A percentile compares a stretch with the other conserved stretches of the same genome.
These are phyloP conservation scores for Coelastrella sp. DNA, from an alignment of 139 green algal species.

Conservation along the genomic window DNA sequence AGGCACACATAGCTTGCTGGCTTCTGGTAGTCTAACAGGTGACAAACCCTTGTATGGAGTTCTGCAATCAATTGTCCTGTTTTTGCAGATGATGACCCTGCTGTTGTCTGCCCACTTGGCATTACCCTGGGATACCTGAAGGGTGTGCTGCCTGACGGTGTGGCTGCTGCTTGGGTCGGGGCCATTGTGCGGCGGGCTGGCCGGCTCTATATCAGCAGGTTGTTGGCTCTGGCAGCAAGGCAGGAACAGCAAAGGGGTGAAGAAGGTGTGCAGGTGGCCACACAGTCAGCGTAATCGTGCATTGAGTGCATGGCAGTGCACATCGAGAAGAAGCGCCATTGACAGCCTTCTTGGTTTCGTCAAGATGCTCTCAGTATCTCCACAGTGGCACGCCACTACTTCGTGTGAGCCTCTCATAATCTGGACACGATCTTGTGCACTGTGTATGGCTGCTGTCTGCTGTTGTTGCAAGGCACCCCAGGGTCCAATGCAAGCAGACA, in stretches of 20 bases:
- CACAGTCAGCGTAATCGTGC: background rate
- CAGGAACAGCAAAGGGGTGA: slow-evolving; percentile 22
- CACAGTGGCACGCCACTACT: no score
- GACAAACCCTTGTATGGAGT: no score
- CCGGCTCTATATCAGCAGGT: slow-evolving; percentile 47
- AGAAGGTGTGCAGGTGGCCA: background rate
- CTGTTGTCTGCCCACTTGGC: slow-evolving; percentile 21
- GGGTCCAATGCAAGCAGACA: background rate
- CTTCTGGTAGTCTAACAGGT: background rate
- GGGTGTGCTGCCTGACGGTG: slow-evolving; percentile 44
- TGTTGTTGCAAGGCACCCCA: no score
- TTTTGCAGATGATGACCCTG: slow-evolving; percentile 37
- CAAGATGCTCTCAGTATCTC: no score
- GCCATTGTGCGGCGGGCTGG: slow-evolving; percentile 42
- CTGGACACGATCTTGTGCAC: background rate
- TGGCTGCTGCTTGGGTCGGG: slow-evolving; percentile 42
- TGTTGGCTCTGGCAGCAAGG: slow-evolving; percentile 26
- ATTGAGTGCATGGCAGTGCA: no score
- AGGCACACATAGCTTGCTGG: background rate
- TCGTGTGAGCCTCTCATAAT: no score
- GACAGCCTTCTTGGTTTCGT: no score
- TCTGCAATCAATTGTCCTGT: background rate
- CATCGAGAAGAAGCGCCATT: no score
- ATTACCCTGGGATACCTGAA: slow-evolving; percentile 43
- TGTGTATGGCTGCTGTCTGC: no score